These are phyloP conservation scores for Arthrocladium fulminans DNA, from an alignment of 2,329 filamentous ascomycete species.

Conservation along the genomic window DNA sequence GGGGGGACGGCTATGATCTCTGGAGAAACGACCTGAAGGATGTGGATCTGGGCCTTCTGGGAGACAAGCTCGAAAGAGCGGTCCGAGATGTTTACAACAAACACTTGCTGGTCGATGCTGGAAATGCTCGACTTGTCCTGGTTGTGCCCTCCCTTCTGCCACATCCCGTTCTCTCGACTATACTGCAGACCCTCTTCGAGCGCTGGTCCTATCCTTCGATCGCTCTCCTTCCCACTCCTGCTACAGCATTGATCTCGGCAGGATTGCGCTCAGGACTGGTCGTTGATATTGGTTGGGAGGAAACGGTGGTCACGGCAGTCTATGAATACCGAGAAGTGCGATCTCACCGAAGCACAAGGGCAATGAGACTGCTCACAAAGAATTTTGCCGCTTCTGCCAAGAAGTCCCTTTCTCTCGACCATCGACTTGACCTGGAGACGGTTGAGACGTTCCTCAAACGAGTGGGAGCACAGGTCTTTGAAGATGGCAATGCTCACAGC, in stretches of 20 bases:
- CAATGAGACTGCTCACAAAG: conserved; percentile 61
- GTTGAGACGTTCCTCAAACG: conserved; percentile 23
- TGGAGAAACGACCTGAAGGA: conserved; percentile 68
- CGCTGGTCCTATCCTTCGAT: conserved; percentile 72
- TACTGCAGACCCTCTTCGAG: conserved; percentile 70
- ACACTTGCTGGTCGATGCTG: conserved; percentile 53
- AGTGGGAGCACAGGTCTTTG: conserved; percentile 7
- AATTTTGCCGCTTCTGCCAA: conserved; percentile 43
- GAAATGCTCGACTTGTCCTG: conserved; percentile 64
- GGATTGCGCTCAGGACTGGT: conserved; percentile 79
- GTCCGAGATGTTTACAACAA: conserved; percentile 74
- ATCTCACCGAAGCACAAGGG: conserved; percentile 61
- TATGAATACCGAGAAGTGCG: conserved; percentile 84
- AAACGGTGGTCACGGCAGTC: conserved; percentile 74
- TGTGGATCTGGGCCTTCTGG: conserved; percentile 67
- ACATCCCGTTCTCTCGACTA: conserved; percentile 63
- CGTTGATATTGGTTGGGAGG: conserved; percentile 85
- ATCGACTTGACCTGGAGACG: conserved; percentile 23
- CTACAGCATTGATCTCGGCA: conserved; percentile 66
- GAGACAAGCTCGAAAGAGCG: conserved; percentile 77
- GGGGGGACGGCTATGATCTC: conserved; percentile 53
- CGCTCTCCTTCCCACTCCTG: conserved; percentile 67
- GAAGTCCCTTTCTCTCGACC: background rate
- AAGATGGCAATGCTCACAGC: background rate
- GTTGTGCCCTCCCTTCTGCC: conserved; percentile 71